phyloP scores from a whole-genome alignment of 805 yeast genomes.

The Peterozyma xylosa region DNA sequence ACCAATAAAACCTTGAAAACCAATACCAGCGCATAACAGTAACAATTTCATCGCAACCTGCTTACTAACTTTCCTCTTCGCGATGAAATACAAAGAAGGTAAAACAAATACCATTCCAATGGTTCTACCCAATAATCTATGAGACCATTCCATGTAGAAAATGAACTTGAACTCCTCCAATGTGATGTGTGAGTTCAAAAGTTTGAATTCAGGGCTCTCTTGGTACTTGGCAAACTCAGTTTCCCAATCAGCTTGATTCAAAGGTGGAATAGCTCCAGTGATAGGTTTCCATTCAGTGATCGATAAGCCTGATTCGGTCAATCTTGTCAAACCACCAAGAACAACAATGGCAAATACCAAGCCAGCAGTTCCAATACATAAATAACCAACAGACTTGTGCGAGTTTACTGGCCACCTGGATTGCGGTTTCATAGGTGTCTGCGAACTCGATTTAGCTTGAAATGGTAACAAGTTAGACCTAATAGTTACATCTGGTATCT shows the following conservation, averaged over 20 bases:
- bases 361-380: slow-evolving; percentile 83
- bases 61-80: slow-evolving; percentile 54
- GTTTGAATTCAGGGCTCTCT: slow-evolving; percentile 85
- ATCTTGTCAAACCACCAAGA: slow-evolving; percentile 91
- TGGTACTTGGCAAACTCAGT: slow-evolving; percentile 75
- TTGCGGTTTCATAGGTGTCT: not conserved
- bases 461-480: too few species aligned
- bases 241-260: slow-evolving; percentile 76
- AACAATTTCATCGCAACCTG: slow-evolving; percentile 62
- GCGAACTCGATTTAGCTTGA: too few species aligned
- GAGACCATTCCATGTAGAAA: slow-evolving; percentile 97
- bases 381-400: slow-evolving; percentile 65
- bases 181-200: slow-evolving; percentile 80
- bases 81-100: slow-evolving; percentile 81
- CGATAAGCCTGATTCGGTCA: slow-evolving; percentile 92
- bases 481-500: too few species aligned
- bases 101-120: slow-evolving; percentile 78
- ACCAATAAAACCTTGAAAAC: slow-evolving; percentile 92
- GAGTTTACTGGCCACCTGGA: slow-evolving; percentile 34
- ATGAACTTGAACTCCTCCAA: slow-evolving; percentile 92
- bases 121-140: slow-evolving; percentile 84
- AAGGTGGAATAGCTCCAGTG: slow-evolving; percentile 90
- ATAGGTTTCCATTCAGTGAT: slow-evolving; percentile 99
- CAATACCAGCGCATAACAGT: slow-evolving; percentile 71
- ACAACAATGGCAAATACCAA: slow-evolving; percentile 92